These are phyloP conservation scores for Talaromyces amestolkiae DNA, from an alignment of 2,329 filamentous ascomycete genomes.

Conservation along the genomic window DNA sequence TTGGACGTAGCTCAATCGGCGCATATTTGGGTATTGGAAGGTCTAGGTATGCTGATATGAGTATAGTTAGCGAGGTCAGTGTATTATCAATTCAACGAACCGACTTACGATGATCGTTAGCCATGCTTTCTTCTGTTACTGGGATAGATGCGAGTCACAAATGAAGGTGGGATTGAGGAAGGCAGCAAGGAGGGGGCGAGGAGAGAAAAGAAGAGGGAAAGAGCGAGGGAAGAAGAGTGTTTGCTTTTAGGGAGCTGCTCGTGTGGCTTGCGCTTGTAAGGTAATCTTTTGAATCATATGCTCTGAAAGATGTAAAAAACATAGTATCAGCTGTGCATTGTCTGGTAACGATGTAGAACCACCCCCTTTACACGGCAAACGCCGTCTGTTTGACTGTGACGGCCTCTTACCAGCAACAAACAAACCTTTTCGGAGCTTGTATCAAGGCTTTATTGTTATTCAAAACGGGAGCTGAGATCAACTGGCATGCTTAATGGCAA, in stretches of 20 bases:
- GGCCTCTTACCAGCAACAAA: not conserved
- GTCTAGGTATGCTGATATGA: slow-evolving; percentile 17
- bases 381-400: not conserved
- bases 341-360: not conserved
- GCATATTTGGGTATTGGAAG: slow-evolving; percentile 16
- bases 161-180: not conserved
- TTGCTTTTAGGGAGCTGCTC: not conserved
- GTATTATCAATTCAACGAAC: not conserved
- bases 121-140: not conserved
- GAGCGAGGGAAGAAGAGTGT: not conserved
- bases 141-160: not conserved
- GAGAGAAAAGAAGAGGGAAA: not conserved
- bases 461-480: not conserved
- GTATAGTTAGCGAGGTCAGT: not conserved
- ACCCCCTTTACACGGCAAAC: not conserved
- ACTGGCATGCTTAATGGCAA: not conserved
- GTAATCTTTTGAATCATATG: not conserved
- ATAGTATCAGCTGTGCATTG: not conserved
- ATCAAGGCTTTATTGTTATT: not conserved
- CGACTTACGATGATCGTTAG: not conserved
- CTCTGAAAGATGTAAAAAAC: not conserved
- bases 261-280: not conserved
- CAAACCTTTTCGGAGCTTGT: not conserved
- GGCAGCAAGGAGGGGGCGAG: not conserved
- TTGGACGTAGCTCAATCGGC: slow-evolving; percentile 18